Percentiles rank a stretch among this genome's conserved stretches.
Evolutionary conservation across 176 grass and related monocot genomes (phyloP).

Genomic region (Oryza australiensis): DNA sequence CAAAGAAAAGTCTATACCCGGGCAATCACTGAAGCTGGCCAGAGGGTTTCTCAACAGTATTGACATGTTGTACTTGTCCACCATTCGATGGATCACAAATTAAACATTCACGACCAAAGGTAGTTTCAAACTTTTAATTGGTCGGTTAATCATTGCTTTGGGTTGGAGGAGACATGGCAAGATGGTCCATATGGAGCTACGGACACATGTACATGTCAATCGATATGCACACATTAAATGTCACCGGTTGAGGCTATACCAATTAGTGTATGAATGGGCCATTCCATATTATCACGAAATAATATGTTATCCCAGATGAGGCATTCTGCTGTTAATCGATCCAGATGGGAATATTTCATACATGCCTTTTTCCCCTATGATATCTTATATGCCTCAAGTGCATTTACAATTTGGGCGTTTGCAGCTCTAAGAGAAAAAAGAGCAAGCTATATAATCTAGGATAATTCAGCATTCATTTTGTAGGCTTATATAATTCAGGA

Average conservation of each 20-base stretch:
- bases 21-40: too few relatives aligned
- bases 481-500: not conserved
- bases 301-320: conserved; percentile 22
- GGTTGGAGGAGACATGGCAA: conserved; percentile 17
- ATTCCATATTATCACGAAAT: conserved; percentile 9
- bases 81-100: not conserved
- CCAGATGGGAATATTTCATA: not conserved
- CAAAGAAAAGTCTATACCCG: not conserved
- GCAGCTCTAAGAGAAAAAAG: too few relatives aligned
- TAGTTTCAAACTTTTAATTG: not conserved
- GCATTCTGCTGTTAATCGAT: not conserved
- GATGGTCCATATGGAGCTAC: conserved; percentile 33
- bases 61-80: not conserved
- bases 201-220: conserved; percentile 34
- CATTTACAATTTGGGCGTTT: not conserved
- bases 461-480: not conserved
- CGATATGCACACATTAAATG: conserved; percentile 18
- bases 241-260: not conserved
- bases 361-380: not conserved
- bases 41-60: not conserved
- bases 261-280: conserved; percentile 31
- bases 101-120: not conserved
- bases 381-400: not conserved
- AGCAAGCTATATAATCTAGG: too few relatives aligned
- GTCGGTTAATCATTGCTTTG: conserved; percentile 25